These are phyloP conservation scores for Lasiodiplodia theobromae DNA, from an alignment of 2,329 filamentous ascomycete genomes.

Conservation along the genomic window DNA sequence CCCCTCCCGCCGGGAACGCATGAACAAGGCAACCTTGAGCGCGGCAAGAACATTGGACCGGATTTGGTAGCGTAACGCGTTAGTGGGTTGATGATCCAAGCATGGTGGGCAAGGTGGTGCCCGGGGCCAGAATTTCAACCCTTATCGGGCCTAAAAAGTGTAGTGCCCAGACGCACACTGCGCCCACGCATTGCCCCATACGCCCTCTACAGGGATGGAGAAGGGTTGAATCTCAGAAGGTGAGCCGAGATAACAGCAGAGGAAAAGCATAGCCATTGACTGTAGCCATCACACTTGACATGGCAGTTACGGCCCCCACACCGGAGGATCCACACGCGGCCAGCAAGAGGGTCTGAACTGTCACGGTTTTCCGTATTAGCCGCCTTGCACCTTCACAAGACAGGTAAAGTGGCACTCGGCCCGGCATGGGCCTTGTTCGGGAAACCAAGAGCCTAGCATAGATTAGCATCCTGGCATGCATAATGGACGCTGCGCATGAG, in stretches of 20 bases:
- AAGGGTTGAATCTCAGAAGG: background rate
- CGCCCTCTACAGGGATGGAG: background rate
- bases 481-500: too few relatives aligned
- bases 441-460: background rate
- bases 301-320: background rate
- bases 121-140: background rate
- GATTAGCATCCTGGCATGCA: too few relatives aligned
- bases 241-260: background rate
- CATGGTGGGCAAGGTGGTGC: constrained; percentile 1
- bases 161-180: background rate
- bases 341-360: background rate
- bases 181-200: background rate
- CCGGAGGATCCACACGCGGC: background rate
- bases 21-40: background rate
- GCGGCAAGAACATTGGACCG: background rate
- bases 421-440: background rate
- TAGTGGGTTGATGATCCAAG: constrained; percentile 17
- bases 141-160: constrained; percentile 15
- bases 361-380: background rate
- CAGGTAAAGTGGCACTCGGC: background rate
- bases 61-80: constrained; percentile 7
- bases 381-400: background rate
- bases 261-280: too few relatives aligned
- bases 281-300: background rate
- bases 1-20: background rate